Conservation (phyloP, 2,329 filamentous ascomycete species). For the Cercospora janseana region DNA sequence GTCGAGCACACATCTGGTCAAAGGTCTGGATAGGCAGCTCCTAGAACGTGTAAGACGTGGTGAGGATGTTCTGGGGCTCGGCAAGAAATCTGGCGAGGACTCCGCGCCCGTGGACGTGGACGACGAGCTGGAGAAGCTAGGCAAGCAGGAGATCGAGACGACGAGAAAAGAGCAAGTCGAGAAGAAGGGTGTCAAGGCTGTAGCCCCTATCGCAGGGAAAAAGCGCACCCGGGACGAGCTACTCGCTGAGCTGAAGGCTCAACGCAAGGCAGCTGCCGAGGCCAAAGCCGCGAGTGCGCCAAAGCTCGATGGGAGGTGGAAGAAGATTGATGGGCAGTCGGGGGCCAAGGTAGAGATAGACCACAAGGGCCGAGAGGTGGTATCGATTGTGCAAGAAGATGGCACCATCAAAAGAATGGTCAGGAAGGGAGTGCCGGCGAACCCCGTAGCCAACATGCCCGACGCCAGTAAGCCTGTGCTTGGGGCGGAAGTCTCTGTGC, state of each 20-base stretch:
- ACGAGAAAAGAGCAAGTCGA: constrained; percentile 58
- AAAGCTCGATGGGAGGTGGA: constrained; percentile 40
- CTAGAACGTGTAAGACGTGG: constrained; percentile 67
- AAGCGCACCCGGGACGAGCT: constrained; percentile 60
- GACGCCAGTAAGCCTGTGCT: constrained; percentile 35
- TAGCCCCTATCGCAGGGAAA: constrained; percentile 44
- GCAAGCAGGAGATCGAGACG: constrained; percentile 67
- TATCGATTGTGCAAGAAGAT: constrained; percentile 58
- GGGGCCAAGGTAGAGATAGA: constrained; percentile 58
- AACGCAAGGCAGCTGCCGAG: constrained; percentile 47
- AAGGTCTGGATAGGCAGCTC: constrained; percentile 84
- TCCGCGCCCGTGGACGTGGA: constrained; percentile 38
- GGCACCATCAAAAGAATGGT: constrained; percentile 63
- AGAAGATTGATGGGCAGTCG: constrained; percentile 47
- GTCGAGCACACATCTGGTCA: constrained; percentile 79
- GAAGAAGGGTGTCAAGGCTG: constrained; percentile 52
- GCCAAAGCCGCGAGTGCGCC: constrained; percentile 48
- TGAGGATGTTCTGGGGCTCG: constrained; percentile 55
- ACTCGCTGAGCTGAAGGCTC: constrained; percentile 58
- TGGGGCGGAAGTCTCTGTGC: constrained; percentile 36
- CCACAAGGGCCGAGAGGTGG: constrained; percentile 55
- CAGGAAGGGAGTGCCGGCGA: constrained; percentile 47
- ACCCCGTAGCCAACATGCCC: constrained; percentile 25
- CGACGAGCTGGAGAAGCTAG: constrained; percentile 53
- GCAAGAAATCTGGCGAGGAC: constrained; percentile 32